Evolutionary conservation across 352 stramenopile species (phyloP), one percentile per base, ranked within the genome.

Genomic region (Bremia lactucae): DNA sequence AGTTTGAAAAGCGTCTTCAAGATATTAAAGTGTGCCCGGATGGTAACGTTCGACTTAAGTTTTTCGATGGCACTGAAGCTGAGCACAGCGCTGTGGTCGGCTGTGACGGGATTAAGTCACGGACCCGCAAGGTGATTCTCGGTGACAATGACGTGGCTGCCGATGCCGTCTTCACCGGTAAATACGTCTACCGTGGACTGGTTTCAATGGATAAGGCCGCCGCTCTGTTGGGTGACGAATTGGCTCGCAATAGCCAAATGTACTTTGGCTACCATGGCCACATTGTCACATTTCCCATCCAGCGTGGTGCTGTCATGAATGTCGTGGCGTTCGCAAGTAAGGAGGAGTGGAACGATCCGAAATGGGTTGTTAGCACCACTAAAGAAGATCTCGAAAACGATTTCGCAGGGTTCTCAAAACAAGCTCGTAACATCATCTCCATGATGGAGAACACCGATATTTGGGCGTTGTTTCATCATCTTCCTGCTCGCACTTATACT

Each of bases 381-480:
- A 62, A 65, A 31, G 46, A 61, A 20, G 56, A 62, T 9, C 42
- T 62, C 8, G 37, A 40, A 36, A 62, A 59, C 26, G 52, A 62
- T 46, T 65, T 65, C 15, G 21, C 8, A 1, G 52, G 52, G 4
- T 65, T 60, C 37, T 65, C 56, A 3, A 56, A 49, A 15, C 51
- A 62, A 16, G 56, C 62, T 29, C 52, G 52, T 23, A 52, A 53
- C 34, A 65, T 65, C 52, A 57, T 62, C 26, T 54, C 56, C 42
- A 62, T 65, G 56, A 65, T 65, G 56, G 51, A 65, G 42, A 52
- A 62, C 42, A 65, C 56, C 1, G 52, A 65, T 38, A 62, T 65
- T 19, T 65, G 56, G 56, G 51, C 56, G 23, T 29, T 65, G 4
- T 62, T 62, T 25, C 41, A 65, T 13, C 51, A 65, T 28, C 23